Evolutionary conservation across 257 asterid species (phyloP), one percentile per base, ranked within the genome.

Genomic region (Cruciata laevipes): DNA sequence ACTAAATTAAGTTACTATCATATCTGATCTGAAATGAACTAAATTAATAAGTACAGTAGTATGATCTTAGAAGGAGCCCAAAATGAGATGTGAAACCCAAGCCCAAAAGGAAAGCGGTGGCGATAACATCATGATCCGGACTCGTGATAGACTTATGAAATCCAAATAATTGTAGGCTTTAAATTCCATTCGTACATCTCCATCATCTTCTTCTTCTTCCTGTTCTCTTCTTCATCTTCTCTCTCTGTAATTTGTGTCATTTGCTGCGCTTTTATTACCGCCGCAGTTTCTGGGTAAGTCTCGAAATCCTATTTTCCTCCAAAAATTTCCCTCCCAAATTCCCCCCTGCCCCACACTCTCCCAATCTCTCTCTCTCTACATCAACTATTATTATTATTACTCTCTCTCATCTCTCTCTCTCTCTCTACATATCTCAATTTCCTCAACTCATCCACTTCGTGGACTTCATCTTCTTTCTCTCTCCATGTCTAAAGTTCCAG

Each of bases 111-210:
- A 9, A 12, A 53, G 11, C 21, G 5, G 27, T 5, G 47, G n/a
- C 16, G 25, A 23, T 61, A 7, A 63, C 10, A 47, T 0, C 57
- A 27, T 30, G 63, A 51, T 20, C 56, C 72, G 77, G 73, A 71
- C 68, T 63, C 69, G 3, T 49, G 44, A n/a, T 18, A n/a, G 40
- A 33, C 44, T 53, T 64, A 76, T 76, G 37, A 76, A 76, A 72
- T 72, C 77, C 72, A 68, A 20, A 56, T 76, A 9, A 76, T 33
- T 35, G 13, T 63, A 37, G 47, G 18, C 42, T 64, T 61, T 67
- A 65, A 61, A 31, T 25, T 71, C 73, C 73, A 63, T 35, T 63
- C 20, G 1, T 17, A 7, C 55, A 47, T 47, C 55, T 47, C 16
- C 55, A 47, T 47, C 55, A 47, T 47, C 55, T 47, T 14, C 55